These are phyloP conservation scores for Leccinum subatratum DNA, from an alignment of 1,284 basidiomycete species.

Conservation along the genomic window DNA sequence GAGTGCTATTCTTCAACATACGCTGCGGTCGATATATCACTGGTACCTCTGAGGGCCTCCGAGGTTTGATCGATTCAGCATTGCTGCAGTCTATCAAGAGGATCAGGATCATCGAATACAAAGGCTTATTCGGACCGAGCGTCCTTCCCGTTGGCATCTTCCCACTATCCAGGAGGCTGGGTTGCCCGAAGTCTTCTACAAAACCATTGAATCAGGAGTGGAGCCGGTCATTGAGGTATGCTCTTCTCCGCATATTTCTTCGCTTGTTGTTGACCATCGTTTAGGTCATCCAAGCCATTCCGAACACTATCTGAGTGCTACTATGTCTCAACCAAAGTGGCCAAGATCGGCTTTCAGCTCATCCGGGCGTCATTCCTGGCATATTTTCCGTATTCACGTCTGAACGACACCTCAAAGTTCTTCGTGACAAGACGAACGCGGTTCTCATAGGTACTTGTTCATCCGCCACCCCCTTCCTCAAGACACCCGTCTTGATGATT, in stretches of 20 bases:
- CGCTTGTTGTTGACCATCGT: conserved; percentile 1
- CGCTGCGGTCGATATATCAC: conserved; percentile 90
- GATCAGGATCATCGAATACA: conserved; percentile 68
- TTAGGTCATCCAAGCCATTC: conserved; percentile 85
- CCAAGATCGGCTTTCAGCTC: conserved; percentile 75
- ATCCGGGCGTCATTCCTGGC: conserved; percentile 75
- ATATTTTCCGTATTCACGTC: conserved; percentile 86
- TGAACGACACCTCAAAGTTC: conserved; percentile 78
- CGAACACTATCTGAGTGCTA: conserved; percentile 86
- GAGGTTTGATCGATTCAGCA: conserved; percentile 91
- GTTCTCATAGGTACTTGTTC: conserved; percentile 78
- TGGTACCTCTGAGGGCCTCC: conserved; percentile 89
- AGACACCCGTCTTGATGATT: conserved; percentile 58
- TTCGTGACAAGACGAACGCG: conserved; percentile 91
- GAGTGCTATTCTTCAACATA: conserved; percentile 79
- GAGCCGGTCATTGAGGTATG: conserved; percentile 83
- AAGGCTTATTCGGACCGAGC: conserved; percentile 80
- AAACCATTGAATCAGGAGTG: conserved; percentile 76
- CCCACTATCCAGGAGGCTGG: conserved; percentile 88
- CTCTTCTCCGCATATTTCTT: neutral
- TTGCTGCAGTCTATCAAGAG: conserved; percentile 83
- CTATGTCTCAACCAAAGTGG: conserved; percentile 92
- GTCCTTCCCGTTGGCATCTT: conserved; percentile 80
- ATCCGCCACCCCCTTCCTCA: conserved; percentile 91
- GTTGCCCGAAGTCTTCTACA: conserved; percentile 87